Base-by-base conservation (phyloP, 257 asterid genomes). In the Plectranthus barbatus region DNA sequence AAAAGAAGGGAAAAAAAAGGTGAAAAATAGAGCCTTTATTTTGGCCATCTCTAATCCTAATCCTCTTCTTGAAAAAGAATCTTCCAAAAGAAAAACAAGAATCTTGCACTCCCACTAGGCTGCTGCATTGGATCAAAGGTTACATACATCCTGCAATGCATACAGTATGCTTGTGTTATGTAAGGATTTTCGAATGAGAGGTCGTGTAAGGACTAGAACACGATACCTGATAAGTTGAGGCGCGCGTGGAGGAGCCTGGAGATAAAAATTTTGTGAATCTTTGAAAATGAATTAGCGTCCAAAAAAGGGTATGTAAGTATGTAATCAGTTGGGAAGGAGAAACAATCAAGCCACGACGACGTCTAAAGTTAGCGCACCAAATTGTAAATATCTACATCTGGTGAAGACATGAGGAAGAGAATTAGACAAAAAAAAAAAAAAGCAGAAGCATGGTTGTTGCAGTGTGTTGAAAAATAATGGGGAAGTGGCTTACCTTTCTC, bases 11-110 rank as follows among this genome's bases (percentile, higher is more conserved):
- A 36, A 19, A 6, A 3, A 21, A 21, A 33, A 66, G 56, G 69
- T 42, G 62, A 75, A 70, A 65, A 64, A 36, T 55, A 69, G 68
- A 55, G 60, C 79, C 77, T 69, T 80, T 83, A 72, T 81, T 77
- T 76, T 76, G 69, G 70, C 81, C 76, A 69, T 72, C 34, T 67
- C 67, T 40, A 69, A 64, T 80, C 54, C 83, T 76, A 82, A 81
- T 81, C 79, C 70, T 59, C 65, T 55, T 70, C 82, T 68, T 71
- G 67, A 73, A 64, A 80, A 82, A 82, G 85, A 91, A 91, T 84
- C 91, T 66, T 59, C 59, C 24, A 34, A 66, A 33, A 51, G 19
- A 11, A 34, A 23, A 42, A 45, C 24, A 54, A 70, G 53, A 47
- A 49, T 23, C 75, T 53, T 51, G 71, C 56, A 57, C 67, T 46